Base-by-base conservation (phyloP, 2,329 filamentous ascomycete genomes). In the Aureobasidium musti region DNA sequence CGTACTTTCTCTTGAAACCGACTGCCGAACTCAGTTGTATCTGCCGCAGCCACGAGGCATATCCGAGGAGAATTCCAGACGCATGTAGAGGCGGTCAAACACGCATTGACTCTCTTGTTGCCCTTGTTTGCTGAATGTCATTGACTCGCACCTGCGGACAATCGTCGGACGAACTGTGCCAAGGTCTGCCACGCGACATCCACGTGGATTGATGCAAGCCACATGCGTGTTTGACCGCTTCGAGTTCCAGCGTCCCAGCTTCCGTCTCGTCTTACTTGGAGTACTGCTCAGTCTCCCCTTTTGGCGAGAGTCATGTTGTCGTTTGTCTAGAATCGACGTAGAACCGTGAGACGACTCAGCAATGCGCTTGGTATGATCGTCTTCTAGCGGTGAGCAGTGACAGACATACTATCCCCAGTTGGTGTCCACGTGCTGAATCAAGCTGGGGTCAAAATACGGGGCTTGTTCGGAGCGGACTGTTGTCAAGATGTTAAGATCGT, bases 161-260 rank as follows among this genome's bases (percentile, higher is more conserved):
- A 28, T 14, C 8, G 21, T 45, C 54, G 57, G 43, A 63, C 45
- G 45, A 63, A 63, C 59, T 28, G 30, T 49, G 45, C 43, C 45
- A 50, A 50, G 54, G 43, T 21, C 23, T 21, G 7, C 57, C 57
- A 61, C 57, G 43, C 30, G 43, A 43, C 4, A 11, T 45, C 59
- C 59, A 63, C 45, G 59, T 52, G 59, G 59, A 37, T n/a, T n/a
- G 37, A 49, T 63, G 33, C 45, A 63, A 63, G 59, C 59, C 59
- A 63, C 59, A 63, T 63, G 59, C 59, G 59, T 63, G 45, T 19
- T 30, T 14, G 45, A 17, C 45, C 33, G 21, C n/a, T 63, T 41
- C 10, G 33, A 52, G 45, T 26, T 30, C 30, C 35, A 39, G 30
- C 21, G 57, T 50, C 17, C n/a, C 30, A n/a, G 11, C 37, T n/a